Evolutionary conservation across 257 asterid genomes (phyloP).

Genomic region (Salvia hispanica): DNA sequence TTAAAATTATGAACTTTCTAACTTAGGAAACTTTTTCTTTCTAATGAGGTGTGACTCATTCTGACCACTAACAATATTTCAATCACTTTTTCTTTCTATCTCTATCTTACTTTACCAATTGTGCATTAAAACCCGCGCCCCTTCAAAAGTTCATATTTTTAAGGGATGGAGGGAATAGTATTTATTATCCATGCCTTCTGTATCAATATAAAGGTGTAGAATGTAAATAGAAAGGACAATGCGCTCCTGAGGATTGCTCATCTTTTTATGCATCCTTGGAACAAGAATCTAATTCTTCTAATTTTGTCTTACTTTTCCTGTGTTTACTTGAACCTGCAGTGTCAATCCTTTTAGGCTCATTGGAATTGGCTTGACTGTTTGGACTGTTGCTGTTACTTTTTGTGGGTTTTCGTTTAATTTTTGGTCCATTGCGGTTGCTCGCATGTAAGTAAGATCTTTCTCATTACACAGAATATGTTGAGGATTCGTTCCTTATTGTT

Average conservation of each 20-base stretch:
- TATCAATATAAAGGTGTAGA: slow-evolving; percentile 2
- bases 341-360: slow-evolving; percentile 95
- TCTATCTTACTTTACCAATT: no score
- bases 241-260: slow-evolving; percentile 11
- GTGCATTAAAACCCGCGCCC: no score
- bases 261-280: slow-evolving; percentile 6
- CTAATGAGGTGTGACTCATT: no score
- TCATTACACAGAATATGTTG: slow-evolving; percentile 20
- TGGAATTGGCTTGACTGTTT: slow-evolving; percentile 89
- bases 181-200: not conserved
- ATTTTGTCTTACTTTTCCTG: slow-evolving; percentile 23
- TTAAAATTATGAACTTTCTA: no score
- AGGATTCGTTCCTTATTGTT: slow-evolving; percentile 1
- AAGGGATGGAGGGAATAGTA: no score
- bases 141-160: no score
- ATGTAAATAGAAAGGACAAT: not conserved
- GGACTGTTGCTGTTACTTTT: slow-evolving; percentile 85
- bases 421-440: slow-evolving; percentile 76
- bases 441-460: slow-evolving; percentile 70
- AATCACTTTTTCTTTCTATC: no score
- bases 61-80: no score
- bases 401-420: slow-evolving; percentile 84
- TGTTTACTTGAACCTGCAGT: slow-evolving; percentile 52
- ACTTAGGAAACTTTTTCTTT: no score
- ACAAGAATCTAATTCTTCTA: slow-evolving; percentile 8